Evolutionary conservation across 2,329 filamentous ascomycete genomes (phyloP).

Genomic region (Sclerotinia borealis): DNA sequence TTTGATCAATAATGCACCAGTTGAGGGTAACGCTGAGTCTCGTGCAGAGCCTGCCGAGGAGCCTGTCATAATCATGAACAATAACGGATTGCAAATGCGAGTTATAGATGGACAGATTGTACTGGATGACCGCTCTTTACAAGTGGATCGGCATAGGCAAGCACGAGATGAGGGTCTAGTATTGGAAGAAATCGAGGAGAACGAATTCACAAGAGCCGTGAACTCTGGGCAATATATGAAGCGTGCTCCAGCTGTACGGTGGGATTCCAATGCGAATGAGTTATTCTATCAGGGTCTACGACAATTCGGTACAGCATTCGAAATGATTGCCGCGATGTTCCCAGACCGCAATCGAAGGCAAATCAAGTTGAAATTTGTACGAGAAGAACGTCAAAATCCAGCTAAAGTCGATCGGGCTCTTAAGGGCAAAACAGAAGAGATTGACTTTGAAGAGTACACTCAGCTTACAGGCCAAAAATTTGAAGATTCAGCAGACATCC

Average conservation of each 20-base stretch:
- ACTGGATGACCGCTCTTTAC: conserved; percentile 60
- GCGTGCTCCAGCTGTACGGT: conserved; percentile 57
- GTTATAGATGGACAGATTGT: conserved; percentile 56
- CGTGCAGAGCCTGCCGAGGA: conserved; percentile 10
- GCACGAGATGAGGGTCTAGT: conserved; percentile 49
- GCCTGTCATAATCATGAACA: conserved; percentile 3
- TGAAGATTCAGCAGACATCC: conserved; percentile 49
- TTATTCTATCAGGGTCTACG: conserved; percentile 68
- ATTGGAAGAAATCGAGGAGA: conserved; percentile 60
- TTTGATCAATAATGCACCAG: neutral
- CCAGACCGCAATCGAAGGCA: conserved; percentile 63
- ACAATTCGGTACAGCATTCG: conserved; percentile 79
- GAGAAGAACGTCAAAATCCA: conserved; percentile 66
- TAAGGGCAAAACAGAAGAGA: conserved; percentile 52
- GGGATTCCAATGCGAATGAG: conserved; percentile 66
- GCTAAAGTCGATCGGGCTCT: conserved; percentile 58
- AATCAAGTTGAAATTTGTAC: conserved; percentile 77
- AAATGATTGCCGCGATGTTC: conserved; percentile 73
- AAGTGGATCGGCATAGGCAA: conserved; percentile 62
- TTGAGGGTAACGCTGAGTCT: neutral
- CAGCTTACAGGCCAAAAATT: conserved; percentile 47
- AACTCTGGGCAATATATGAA: conserved; percentile 65
- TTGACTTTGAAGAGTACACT: conserved; percentile 57
- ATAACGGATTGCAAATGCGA: conserved; percentile 21
- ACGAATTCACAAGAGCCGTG: conserved; percentile 68